Base-by-base conservation (phyloP, 2,329 filamentous ascomycete species). In the Verticillium albo-atrum region DNA sequence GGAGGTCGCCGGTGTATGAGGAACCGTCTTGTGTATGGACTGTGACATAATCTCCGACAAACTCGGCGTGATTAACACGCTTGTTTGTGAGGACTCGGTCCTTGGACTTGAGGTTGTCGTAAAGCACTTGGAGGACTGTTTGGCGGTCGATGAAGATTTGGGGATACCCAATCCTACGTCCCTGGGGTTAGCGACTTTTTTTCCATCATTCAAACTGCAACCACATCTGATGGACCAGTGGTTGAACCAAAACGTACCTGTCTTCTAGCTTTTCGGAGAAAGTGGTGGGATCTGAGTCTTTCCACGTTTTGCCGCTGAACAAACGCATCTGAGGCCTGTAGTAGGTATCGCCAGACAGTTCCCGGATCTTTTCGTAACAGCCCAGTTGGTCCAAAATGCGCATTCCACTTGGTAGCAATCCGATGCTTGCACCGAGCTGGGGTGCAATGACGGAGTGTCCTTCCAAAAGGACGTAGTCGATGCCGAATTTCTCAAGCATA, bases 381-480 rank as follows among this genome's bases (percentile, higher is more conserved):
- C 64, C 65, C 0, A 85, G 63, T 64, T 85, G 82, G 55, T 83
- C 80, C 0, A 83, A 65, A 12, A 84, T 77, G 1, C 76, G 71
- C 4, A 68, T 59, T 1, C 77, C 78, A 23, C 78, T 72, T 0
- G 80, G 71, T 0, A 74, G 57, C 0, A 83, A 59, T 1, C 72
- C 78, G 23, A 85, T 79, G 3, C 73, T 76, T 0, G 80, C 80
- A 0, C 82, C 82, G 0, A 77, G 68, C 30, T 75, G 69, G 0
- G 81, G 80, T 0, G 75, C 74, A 27, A 83, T 75, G 0, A 73
- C 65, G 0, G 62, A 25, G 47, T 77, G 68, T 0, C 70, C 68
- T 62, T 85, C 82, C 0, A 85, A 71, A 1, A 85, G 61, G 3
- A 81, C 60, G 64, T 78, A 83, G 61, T 83, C 75, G 59, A 85